These are phyloP conservation scores for Durusdinium trenchii DNA, from an alignment of 73 alveolate genomes.

Conservation along the genomic window DNA sequence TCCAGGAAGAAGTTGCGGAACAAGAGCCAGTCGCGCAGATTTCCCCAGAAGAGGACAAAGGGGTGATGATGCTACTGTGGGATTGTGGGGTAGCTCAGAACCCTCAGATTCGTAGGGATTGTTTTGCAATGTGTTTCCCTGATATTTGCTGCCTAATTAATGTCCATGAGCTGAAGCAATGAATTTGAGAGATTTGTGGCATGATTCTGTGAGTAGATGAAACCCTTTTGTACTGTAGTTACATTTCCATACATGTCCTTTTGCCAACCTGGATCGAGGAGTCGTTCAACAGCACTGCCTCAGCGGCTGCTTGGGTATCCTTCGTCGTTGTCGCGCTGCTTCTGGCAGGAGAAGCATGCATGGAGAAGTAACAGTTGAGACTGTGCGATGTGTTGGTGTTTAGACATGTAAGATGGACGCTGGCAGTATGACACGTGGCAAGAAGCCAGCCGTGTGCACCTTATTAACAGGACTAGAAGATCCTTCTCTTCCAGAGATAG, in stretches of 20 bases:
- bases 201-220: not conserved
- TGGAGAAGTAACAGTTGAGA: too few species aligned
- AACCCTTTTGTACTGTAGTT: too few species aligned
- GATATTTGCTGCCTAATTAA: too few species aligned
- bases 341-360: constrained; percentile 71
- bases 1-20: not conserved
- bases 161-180: not conserved
- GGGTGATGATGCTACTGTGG: not conserved
- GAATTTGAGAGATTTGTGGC: not conserved
- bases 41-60: constrained; percentile 62
- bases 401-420: too few species aligned
- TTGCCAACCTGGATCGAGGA: not conserved
- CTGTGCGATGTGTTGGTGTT: too few species aligned
- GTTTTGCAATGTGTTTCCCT: too few species aligned
- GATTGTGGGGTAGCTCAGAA: too few species aligned
- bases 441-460: too few species aligned
- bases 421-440: too few species aligned
- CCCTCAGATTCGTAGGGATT: too few species aligned
- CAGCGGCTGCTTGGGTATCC: constrained; percentile 63
- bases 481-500: too few species aligned
- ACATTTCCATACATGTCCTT: not conserved
- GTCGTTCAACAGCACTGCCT: constrained; percentile 82
- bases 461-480: too few species aligned
- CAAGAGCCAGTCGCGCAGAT: constrained; percentile 19
- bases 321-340: constrained; percentile 70